Percentiles rank a stretch among this genome's conserved stretches.
These are phyloP conservation scores for Penicillium canariense DNA, from an alignment of 495 filamentous ascomycete genomes.

Conservation along the genomic window DNA sequence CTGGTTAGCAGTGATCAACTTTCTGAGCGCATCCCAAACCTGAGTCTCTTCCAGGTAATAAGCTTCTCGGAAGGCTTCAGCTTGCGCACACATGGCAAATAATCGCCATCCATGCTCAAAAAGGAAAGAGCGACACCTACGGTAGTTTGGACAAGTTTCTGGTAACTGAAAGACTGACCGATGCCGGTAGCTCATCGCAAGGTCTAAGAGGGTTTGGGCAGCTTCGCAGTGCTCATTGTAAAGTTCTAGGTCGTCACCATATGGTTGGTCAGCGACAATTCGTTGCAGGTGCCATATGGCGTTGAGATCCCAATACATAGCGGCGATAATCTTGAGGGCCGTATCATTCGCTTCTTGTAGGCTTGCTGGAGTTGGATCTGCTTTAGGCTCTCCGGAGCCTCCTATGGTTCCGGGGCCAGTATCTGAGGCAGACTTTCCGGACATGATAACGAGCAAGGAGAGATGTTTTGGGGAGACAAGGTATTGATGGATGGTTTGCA, in stretches of 20 bases:
- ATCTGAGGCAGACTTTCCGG: too few species aligned
- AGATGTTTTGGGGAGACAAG: too few species aligned
- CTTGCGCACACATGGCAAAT: conserved; percentile 31
- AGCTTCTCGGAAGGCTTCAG: conserved; percentile 31
- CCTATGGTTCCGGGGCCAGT: too few species aligned
- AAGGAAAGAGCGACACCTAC: neutral
- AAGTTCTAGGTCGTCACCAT: neutral
- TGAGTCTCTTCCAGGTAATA: neutral
- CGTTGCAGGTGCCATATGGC: neutral
- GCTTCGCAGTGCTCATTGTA: neutral
- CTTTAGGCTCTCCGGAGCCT: neutral
- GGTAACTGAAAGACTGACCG: neutral
- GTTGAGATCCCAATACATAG: conserved; percentile 11
- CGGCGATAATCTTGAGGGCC: neutral
- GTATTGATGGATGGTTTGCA: too few species aligned
- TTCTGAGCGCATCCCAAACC: conserved; percentile 21
- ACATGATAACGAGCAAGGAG: too few species aligned
- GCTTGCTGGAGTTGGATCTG: too few species aligned
- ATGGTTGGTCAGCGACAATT: neutral
- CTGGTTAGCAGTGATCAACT: conserved; percentile 15
- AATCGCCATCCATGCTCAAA: conserved; percentile 30
- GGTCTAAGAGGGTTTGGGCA: neutral
- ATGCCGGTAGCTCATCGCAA: neutral
- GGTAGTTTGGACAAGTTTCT: neutral
- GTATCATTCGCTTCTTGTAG: neutral